Evolutionary conservation across 1,284 basidiomycete species (phyloP), one percentile per base, ranked within the genome.

Genomic region (Pholiota adiposa): DNA sequence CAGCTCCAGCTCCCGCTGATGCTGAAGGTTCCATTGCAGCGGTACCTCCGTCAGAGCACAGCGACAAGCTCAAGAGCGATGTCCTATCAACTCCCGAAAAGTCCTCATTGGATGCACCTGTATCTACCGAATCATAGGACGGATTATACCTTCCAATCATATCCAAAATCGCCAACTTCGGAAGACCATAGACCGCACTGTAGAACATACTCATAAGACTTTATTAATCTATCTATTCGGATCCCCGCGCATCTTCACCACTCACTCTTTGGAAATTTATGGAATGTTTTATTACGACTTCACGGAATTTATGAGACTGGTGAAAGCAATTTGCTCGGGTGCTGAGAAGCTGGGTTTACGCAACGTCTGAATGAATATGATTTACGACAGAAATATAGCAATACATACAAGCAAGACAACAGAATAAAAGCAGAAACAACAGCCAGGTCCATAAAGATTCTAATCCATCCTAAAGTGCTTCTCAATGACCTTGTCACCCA

Each of bases 401-500:
- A 54, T 63, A 60, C 54, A 63, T 65, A 62, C 58, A 63, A 55
- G 54, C 48, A 60, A 59, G 62, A 62, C 55, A 64, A 60, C 55
- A 59, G n/a, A 48, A 62, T 21, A 60, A 50, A 54, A 59, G 48
- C 49, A 50, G 61, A 38, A 58, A 51, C 51, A 63, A 43, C n/a
- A n/a, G n/a, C n/a, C n/a, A n/a, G n/a, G n/a, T 25, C 48, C 41
- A 49, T 44, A 60, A 4, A 49, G 21, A 54, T 57, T 56, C 53
- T 56, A 66, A 63, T 67, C 64, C 56, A 66, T 54, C 46, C 58
- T 79, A 73, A 93, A 93, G 56, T 78, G 80, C 72, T 93, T 93
- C 70, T 90, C 87, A 56, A 93, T 89, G 36, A 80, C 75, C 49
- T 82, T 83, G 51, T 86, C 83, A 19, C 81, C 80, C 46, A 89